Percentiles rank a stretch among this genome's conserved stretches.
Conservation (phyloP, 441 rosid species). For the Gossypium davidsonii region DNA sequence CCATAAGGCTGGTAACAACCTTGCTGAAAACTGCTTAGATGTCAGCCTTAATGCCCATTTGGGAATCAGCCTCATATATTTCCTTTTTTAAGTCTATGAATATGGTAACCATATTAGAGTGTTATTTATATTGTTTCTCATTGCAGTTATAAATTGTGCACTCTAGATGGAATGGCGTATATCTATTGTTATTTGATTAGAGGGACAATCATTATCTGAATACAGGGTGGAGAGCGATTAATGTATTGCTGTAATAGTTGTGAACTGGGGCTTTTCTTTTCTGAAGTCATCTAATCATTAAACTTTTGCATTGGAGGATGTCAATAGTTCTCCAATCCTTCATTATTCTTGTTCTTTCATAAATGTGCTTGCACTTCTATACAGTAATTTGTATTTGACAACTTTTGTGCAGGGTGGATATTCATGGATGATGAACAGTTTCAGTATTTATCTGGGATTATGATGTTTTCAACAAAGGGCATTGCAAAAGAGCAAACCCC, state of each 20-base stretch:
- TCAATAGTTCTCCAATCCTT: background rate
- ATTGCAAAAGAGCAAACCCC: constrained; percentile 26
- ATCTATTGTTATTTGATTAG: background rate
- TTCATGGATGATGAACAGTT: constrained; percentile 69
- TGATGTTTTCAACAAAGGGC: constrained; percentile 30
- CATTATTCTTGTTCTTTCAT: background rate
- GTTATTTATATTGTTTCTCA: background rate
- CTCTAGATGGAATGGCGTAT: background rate
- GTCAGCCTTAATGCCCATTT: background rate
- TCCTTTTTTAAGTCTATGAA: background rate
- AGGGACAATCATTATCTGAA: background rate
- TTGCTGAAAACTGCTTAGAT: background rate
- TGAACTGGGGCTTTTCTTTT: background rate
- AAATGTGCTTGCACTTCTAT: background rate
- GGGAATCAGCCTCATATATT: background rate
- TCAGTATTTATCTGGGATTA: constrained; percentile 69
- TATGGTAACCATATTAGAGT: background rate
- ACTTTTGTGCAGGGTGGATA: constrained; percentile 67
- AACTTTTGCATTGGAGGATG: background rate
- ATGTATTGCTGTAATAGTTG: constrained; percentile 1
- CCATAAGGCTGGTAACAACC: background rate
- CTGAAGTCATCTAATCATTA: background rate
- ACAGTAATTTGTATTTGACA: background rate
- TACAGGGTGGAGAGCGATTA: background rate
- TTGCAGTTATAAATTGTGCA: background rate